Conservation (phyloP, 139 green algal species). For the Chlorella ohadii region DNA sequence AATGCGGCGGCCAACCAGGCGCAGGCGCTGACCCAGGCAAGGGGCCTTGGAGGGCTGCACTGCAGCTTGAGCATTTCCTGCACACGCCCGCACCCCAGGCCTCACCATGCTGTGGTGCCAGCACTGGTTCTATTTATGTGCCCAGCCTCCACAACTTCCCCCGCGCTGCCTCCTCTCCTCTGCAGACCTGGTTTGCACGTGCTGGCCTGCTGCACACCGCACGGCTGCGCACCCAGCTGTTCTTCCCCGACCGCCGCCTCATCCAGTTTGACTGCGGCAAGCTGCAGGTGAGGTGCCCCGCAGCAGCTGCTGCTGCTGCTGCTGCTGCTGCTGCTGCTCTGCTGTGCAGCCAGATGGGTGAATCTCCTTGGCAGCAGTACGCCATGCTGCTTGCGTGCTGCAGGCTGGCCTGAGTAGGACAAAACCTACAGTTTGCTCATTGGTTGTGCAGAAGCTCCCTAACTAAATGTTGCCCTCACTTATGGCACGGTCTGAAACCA, state of each 20-base stretch:
- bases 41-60: neutral
- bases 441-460: too few species aligned
- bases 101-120: too few species aligned
- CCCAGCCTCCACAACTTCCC: too few species aligned
- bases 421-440: too few species aligned
- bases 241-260: conserved; percentile 95
- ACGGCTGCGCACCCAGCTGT: conserved; percentile 84
- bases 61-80: neutral
- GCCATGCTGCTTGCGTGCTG: too few species aligned
- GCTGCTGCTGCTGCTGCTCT: neutral
- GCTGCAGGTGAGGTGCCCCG: conserved; percentile 64
- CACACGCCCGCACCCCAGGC: too few species aligned
- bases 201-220: conserved; percentile 71
- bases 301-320: neutral
- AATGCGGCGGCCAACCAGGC: conserved; percentile 35
- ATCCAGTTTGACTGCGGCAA: conserved; percentile 97
- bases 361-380: neutral
- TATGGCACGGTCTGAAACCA: too few species aligned
- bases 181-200: conserved; percentile 5
- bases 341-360: too few species aligned
- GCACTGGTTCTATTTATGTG: too few species aligned
- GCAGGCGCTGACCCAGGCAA: conserved; percentile 41
- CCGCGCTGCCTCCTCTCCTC: neutral
- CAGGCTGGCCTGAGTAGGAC: too few species aligned
- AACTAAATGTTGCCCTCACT: too few species aligned